Evolutionary conservation across 805 yeast genomes (phyloP), one percentile per base, ranked within the genome.

Genomic region (Nakazawaea pomicola): DNA sequence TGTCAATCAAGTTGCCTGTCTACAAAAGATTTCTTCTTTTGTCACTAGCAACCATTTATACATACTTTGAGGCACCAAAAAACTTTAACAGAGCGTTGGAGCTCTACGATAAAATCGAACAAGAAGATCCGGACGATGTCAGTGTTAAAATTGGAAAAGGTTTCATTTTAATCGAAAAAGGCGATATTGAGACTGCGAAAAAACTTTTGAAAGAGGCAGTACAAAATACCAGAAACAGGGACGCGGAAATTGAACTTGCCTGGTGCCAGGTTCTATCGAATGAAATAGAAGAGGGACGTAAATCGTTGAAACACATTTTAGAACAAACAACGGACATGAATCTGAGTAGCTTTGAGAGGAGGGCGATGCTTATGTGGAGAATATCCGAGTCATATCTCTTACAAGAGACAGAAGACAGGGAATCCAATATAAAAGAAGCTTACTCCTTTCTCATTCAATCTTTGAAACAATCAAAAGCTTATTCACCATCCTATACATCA

Each of bases 41-140:
- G 28, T 68, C 76, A 18, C 66, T 86, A 41, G 98, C 93, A 0
- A 74, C 80, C 0, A 72, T 83, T 1, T 86, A 89, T 54, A 85
- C 95, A 0, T 83, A 86, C 54, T 74, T 80, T 53, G 96, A 91
- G 57, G 84, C 97, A 0, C 99, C 98, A 9, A 88, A 88, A 58
- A 85, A 91, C 60, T 87, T 77, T 53, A 68, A 75, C 2, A 68
- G 80, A 19, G 98, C 99, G 0, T 55, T 83, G 21, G 76, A 76
- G 36, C 58, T 89, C 12, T 93, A 83, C 58, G 83, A 83, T 28
- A 63, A 67, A 18, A 76, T 89, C 3, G 64, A 87, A 19, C 48
- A 46, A 14, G 52, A 51, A 3, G 65, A 62, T 43, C 63, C 64
- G 0, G 51, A 58, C 4, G 76, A 80, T 50, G 61, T 72, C 4